Evolutionary conservation across 139 green algal species (phyloP).

Genomic region (Haematococcus sp.): DNA sequence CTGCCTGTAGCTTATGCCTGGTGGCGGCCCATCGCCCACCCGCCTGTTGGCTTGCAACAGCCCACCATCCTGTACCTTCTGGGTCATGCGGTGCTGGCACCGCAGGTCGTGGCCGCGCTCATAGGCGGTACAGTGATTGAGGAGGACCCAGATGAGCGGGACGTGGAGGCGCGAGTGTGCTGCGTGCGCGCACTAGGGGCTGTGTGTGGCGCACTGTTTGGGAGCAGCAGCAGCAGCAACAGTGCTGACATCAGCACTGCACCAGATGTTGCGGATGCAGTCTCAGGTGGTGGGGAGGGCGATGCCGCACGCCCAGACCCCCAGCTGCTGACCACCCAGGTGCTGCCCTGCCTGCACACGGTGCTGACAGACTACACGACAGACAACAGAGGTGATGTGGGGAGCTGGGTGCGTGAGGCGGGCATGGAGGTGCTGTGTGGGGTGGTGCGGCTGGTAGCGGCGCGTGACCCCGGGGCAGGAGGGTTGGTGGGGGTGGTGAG

Average conservation of each 20-base stretch:
- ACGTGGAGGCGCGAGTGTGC: constrained; percentile 72
- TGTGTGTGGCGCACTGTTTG: constrained; percentile 29
- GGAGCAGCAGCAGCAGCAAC: not conserved
- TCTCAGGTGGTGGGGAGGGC: not conserved
- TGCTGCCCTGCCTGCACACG: constrained; percentile 54
- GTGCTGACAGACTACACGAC: constrained; percentile 87
- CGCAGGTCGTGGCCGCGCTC: constrained; percentile 32
- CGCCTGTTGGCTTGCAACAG: too few relatives aligned
- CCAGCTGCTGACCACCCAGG: constrained; percentile 3
- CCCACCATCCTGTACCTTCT: too few relatives aligned
- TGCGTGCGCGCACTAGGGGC: constrained; percentile 55
- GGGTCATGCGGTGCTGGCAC: too few relatives aligned
- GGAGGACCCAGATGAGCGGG: constrained; percentile 54
- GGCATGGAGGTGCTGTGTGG: constrained; percentile 62
- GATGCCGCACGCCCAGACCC: not conserved
- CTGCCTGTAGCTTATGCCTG: too few relatives aligned
- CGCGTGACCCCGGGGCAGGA: not conserved
- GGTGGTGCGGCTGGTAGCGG: constrained; percentile 11
- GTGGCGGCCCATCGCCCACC: too few relatives aligned
- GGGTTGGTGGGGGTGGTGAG: constrained; percentile 10
- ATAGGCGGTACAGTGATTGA: constrained; percentile 46
- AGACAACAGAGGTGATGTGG: constrained; percentile 95
- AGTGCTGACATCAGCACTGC: not conserved
- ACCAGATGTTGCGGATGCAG: not conserved
- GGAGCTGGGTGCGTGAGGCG: constrained; percentile 89